Percentiles rank a stretch among this genome's conserved stretches.
Evolutionary conservation across 2,329 filamentous ascomycete genomes (phyloP).

Genomic region (Aaosphaeria pasadenensis): DNA sequence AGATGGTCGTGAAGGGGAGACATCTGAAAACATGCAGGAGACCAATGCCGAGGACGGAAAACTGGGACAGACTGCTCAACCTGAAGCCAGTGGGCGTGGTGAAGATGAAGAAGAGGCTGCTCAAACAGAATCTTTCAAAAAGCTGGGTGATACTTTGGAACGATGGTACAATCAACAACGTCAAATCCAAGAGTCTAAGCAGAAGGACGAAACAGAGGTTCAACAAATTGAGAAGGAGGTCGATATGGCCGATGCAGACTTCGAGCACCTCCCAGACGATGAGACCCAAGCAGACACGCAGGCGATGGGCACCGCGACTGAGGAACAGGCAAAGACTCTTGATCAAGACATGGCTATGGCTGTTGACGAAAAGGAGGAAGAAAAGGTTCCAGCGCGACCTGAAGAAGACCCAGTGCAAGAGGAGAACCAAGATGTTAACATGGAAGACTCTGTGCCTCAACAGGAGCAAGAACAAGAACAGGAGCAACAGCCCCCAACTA

Average conservation of each 20-base stretch:
- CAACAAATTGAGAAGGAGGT: constrained; percentile 52
- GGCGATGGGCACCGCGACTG: constrained; percentile 81
- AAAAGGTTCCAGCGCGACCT: constrained; percentile 29
- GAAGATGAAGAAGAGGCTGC: constrained; percentile 40
- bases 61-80: constrained; percentile 32
- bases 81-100: constrained; percentile 34
- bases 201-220: constrained; percentile 52
- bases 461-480: constrained; percentile 20
- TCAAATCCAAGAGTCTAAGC: constrained; percentile 60
- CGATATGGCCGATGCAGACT: constrained; percentile 78
- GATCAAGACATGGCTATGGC: constrained; percentile 89
- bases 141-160: constrained; percentile 88
- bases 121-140: constrained; percentile 77
- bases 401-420: constrained; percentile 28
- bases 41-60: constrained; percentile 62
- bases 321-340: constrained; percentile 81
- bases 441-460: constrained; percentile 39
- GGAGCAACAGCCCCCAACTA: constrained; percentile 25
- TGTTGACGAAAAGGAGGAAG: constrained; percentile 50
- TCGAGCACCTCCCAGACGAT: constrained; percentile 88
- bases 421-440: constrained; percentile 46
- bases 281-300: constrained; percentile 81
- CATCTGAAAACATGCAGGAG: constrained; percentile 61
- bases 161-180: constrained; percentile 87
- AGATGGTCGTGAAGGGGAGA: constrained; percentile 64